These are phyloP conservation scores for Xerocomus brunneocitrinus DNA, from an alignment of 768 basidiomycete species.

Conservation along the genomic window DNA sequence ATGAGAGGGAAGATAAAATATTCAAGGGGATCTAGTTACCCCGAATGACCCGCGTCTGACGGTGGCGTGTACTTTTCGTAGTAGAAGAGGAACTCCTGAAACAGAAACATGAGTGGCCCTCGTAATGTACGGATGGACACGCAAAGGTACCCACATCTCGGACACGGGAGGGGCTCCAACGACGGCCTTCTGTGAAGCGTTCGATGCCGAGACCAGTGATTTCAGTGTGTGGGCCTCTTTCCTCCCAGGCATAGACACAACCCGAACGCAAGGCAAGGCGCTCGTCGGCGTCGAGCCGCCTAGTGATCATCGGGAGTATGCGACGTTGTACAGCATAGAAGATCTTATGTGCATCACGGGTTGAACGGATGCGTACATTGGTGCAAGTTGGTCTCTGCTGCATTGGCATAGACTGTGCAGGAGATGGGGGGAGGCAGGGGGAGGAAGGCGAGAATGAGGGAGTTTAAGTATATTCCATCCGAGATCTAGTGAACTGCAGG, in stretches of 20 bases:
- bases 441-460: constrained; percentile 17
- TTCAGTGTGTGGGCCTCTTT: constrained; percentile 67
- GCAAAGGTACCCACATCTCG: constrained; percentile 53
- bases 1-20: constrained; percentile 7
- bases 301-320: constrained; percentile 65
- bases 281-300: constrained; percentile 75
- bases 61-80: constrained; percentile 65
- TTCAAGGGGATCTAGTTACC: constrained; percentile 30
- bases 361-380: constrained; percentile 70
- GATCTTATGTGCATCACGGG: constrained; percentile 75
- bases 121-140: neutral
- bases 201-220: constrained; percentile 79
- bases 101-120: constrained; percentile 11
- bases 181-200: constrained; percentile 77
- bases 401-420: constrained; percentile 33
- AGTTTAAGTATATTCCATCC: constrained; percentile 28
- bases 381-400: constrained; percentile 67
- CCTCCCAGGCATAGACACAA: constrained; percentile 64
- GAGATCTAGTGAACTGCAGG: constrained; percentile 28
- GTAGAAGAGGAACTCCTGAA: constrained; percentile 80
- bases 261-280: constrained; percentile 47
- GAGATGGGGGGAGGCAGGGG: constrained; percentile 10
- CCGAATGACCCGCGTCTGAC: constrained; percentile 39
- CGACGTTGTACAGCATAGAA: constrained; percentile 67
- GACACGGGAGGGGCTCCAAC: constrained; percentile 81